Evolutionary conservation across 176 grass and related monocot genomes (phyloP).

Genomic region (Echinochloa phyllopogon): DNA sequence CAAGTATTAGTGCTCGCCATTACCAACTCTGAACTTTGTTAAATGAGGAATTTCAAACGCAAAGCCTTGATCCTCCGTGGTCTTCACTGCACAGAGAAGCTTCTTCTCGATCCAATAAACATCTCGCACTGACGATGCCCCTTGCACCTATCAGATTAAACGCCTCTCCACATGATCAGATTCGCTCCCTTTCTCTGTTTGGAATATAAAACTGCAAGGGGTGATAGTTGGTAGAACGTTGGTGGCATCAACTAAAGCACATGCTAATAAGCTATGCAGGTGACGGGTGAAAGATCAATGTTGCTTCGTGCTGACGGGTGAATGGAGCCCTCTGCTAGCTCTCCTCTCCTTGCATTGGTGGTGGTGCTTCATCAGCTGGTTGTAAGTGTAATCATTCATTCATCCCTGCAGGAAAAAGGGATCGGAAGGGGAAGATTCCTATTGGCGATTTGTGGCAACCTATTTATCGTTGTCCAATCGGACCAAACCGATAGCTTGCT

Average conservation of each 20-base stretch:
- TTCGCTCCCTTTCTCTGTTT: slow-evolving; percentile 18
- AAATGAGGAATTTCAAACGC: neutral
- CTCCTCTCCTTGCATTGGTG: neutral
- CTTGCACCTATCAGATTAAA: neutral
- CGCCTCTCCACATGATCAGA: neutral
- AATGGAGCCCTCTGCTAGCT: neutral
- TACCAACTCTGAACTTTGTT: neutral
- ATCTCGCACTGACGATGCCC: neutral
- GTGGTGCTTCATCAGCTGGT: slow-evolving; percentile 32
- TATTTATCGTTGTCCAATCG: neutral
- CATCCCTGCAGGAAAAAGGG: slow-evolving; percentile 4
- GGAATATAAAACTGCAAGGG: slow-evolving; percentile 16
- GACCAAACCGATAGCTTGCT: neutral
- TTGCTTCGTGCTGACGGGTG: slow-evolving; percentile 35
- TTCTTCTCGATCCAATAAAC: slow-evolving; percentile 27
- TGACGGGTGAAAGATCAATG: slow-evolving; percentile 45
- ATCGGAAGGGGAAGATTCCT: neutral
- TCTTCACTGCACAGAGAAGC: slow-evolving; percentile 4
- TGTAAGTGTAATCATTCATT: slow-evolving; percentile 15
- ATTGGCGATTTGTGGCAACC: neutral
- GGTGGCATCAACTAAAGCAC: slow-evolving; percentile 37
- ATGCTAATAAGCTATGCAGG: slow-evolving; percentile 21
- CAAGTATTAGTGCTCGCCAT: neutral
- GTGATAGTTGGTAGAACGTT: neutral
- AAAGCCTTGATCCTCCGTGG: neutral